Evolutionary conservation across 345 rosid genomes (phyloP), one percentile per base, ranked within the genome.

Genomic region (Erucastrum elatum): DNA sequence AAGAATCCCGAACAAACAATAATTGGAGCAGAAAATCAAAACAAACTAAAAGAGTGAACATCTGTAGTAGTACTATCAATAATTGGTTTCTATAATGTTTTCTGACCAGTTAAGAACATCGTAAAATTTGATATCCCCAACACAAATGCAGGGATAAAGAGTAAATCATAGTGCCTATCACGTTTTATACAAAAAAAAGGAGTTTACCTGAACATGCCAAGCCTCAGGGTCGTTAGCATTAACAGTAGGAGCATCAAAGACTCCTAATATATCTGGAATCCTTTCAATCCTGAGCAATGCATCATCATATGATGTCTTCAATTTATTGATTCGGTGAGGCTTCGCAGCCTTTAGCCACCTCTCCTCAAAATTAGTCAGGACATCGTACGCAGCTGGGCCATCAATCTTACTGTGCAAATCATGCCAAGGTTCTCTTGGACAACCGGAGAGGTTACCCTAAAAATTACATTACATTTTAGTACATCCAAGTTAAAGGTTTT

Each of bases 401-500:
- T 93, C 98, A 21, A 93, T 85, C 80, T 80, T 84, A 66, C 89
- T 83, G 64, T 93, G 98, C 80, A 93, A 75, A 74, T 93, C 98
- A 81, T 93, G 98, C 98, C 98, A 91, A 60, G 98, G 97, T 75
- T 93, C 82, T 87, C 98, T 93, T 73, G 94, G 97, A 81, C 91
- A 82, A 63, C 98, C 96, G 51, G 82, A 76, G 65, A 86, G 73
- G 79, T 70, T 86, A 68, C 95, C 97, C 99, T 95, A 68, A 27
- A 27, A 41, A 13, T 46, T 46, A 46, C 53, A 49, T 67, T 29
- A 33, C 15, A 72, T 17, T 58, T 60, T 25, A 31, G 29, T n/a
- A 78, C 72, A 58, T 53, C 15, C 39, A 66, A 15, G 27, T 75
- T 55, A 66, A 41, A 17, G 13, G 55, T 13, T 17, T 46, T 21